phyloP scores from a whole-genome alignment of 768 basidiomycete species.

The Saitozyma sp. region DNA sequence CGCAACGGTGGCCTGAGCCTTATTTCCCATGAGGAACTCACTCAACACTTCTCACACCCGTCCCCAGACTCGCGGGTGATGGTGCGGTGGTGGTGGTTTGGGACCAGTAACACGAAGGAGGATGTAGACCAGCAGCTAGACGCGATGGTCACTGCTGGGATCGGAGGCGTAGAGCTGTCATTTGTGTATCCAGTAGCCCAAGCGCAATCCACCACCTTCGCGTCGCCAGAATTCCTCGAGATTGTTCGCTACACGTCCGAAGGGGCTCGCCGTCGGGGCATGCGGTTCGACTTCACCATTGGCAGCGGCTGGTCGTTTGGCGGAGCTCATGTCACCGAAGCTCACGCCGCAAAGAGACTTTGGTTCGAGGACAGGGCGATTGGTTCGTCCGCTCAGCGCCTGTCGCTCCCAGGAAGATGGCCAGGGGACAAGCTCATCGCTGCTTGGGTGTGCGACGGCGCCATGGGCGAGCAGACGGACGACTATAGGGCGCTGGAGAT shows the following conservation, averaged over 20 bases:
- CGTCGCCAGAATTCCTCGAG: not conserved
- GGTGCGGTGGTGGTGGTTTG: slow-evolving; percentile 8
- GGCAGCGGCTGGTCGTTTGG: slow-evolving; percentile 7
- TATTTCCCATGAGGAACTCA: not conserved
- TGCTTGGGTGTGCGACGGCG: slow-evolving; percentile 3
- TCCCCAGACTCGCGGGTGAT: slow-evolving; percentile 4
- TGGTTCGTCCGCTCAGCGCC: not conserved
- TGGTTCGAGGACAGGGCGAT: slow-evolving; percentile 1
- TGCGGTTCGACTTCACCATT: slow-evolving; percentile 7
- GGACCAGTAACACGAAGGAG: not conserved
- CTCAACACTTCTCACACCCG: not conserved
- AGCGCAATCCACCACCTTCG: not conserved
- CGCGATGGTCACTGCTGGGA: not conserved
- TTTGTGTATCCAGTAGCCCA: not conserved
- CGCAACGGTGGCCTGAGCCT: too few species aligned
- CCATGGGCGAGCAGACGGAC: not conserved
- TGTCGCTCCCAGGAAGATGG: not conserved
- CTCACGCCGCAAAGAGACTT: not conserved
- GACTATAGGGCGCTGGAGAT: not conserved
- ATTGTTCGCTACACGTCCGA: not conserved
- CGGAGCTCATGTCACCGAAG: not conserved
- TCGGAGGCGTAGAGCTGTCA: slow-evolving; percentile 2
- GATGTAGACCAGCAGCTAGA: slow-evolving; percentile 4
- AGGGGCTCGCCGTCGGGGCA: not conserved
- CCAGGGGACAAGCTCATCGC: slow-evolving; percentile 2